Percentiles rank a stretch among this genome's conserved stretches.
These are phyloP conservation scores for Lactuca saligna DNA, from an alignment of 129 eudicot species.

Conservation along the genomic window DNA sequence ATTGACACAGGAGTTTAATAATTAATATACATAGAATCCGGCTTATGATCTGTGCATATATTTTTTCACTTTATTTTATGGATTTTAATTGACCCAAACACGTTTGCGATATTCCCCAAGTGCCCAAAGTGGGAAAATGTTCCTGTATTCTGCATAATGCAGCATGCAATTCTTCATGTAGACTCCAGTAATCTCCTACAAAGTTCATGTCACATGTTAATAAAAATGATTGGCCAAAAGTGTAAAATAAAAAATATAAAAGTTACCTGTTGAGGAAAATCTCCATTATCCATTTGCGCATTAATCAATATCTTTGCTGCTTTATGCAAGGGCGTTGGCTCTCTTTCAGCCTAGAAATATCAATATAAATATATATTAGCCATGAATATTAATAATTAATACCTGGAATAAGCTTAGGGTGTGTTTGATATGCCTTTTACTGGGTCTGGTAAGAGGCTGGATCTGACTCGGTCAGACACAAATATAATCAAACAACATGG, in stretches of 20 bases:
- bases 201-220: background rate
- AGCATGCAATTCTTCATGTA: constrained; percentile 51
- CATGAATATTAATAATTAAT: background rate
- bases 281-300: constrained; percentile 43
- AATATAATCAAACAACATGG: too few relatives aligned
- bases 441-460: too few relatives aligned
- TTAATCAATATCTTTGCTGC: constrained; percentile 42
- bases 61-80: constrained; percentile 17
- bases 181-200: constrained; percentile 43
- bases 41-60: background rate
- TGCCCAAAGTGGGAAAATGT: constrained; percentile 50
- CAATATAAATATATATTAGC: background rate
- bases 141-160: constrained; percentile 44
- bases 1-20: background rate
- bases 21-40: background rate
- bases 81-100: constrained; percentile 34
- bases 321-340: constrained; percentile 45
- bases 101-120: constrained; percentile 50
- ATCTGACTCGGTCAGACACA: too few relatives aligned
- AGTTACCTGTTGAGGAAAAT: constrained; percentile 49
- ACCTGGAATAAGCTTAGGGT: constrained; percentile 3
- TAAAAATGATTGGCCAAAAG: background rate
- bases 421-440: background rate
- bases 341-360: constrained; percentile 34
- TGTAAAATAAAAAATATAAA: background rate